Evolutionary conservation across 306 rosid genomes (phyloP).

Genomic region (Corylus heterophylla): DNA sequence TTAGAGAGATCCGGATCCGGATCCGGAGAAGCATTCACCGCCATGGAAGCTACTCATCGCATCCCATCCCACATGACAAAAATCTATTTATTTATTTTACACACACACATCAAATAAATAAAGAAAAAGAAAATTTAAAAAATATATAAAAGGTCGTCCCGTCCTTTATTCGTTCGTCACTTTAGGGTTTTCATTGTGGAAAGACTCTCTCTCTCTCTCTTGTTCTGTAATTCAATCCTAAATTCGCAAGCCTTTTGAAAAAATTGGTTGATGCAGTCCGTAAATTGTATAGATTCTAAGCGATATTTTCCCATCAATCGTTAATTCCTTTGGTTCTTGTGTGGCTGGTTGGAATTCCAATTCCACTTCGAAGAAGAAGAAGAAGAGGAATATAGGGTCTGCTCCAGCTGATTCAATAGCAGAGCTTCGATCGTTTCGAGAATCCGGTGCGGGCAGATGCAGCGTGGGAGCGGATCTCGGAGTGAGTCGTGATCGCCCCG

Average conservation of each 20-base stretch:
- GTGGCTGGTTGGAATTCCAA: background rate
- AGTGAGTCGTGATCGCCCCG: slow-evolving; percentile 47
- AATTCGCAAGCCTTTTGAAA: background rate
- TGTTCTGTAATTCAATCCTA: background rate
- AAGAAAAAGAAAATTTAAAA: background rate
- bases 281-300: background rate
- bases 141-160: slow-evolving; percentile 15
- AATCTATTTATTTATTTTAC: background rate
- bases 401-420: slow-evolving; percentile 25
- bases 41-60: background rate
- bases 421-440: slow-evolving; percentile 21
- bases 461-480: slow-evolving; percentile 35
- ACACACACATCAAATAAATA: background rate
- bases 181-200: slow-evolving; percentile 38
- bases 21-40: background rate
- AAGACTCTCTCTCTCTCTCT: background rate
- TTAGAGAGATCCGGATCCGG: no score
- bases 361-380: background rate
- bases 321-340: background rate
- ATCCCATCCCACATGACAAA: background rate
- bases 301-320: background rate
- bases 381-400: slow-evolving; percentile 37
- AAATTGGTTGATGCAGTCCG: background rate
- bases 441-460: slow-evolving; percentile 32
- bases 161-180: slow-evolving; percentile 10